These are phyloP conservation scores for Schizosaccharomyces octosporus DNA, from an alignment of 805 yeast genomes.

Conservation along the genomic window DNA sequence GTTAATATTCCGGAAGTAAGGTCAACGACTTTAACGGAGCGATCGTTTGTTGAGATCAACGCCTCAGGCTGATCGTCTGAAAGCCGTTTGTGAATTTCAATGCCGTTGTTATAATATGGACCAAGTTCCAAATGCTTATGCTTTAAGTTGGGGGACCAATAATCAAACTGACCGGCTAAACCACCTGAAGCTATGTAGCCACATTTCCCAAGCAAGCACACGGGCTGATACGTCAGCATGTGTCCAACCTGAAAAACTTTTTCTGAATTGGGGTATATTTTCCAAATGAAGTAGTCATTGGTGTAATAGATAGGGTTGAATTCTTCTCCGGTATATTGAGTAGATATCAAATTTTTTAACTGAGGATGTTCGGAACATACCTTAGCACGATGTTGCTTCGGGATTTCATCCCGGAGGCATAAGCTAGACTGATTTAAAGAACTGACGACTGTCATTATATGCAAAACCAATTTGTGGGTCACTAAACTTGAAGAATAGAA, in stretches of 20 bases:
- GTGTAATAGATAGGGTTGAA: not conserved
- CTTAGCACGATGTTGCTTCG: not conserved
- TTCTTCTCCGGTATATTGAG: not conserved
- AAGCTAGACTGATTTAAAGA: not conserved
- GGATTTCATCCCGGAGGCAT: not conserved
- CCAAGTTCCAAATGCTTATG: not conserved
- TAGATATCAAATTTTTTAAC: not conserved
- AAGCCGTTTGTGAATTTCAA: not conserved
- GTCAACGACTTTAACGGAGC: slow-evolving; percentile 38
- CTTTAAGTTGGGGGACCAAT: not conserved
- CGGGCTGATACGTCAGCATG: not conserved
- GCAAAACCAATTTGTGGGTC: not conserved
- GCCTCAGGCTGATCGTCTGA: slow-evolving; percentile 13
- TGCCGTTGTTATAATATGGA: not conserved
- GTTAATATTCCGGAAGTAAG: slow-evolving; percentile 23
- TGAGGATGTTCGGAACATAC: not conserved
- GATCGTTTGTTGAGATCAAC: slow-evolving; percentile 65
- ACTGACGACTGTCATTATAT: not conserved
- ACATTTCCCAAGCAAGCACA: not conserved
- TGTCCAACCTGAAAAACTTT: not conserved
- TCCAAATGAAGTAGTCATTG: not conserved
- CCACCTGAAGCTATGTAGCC: not conserved
- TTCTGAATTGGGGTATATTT: not conserved
- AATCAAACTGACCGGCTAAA: not conserved
- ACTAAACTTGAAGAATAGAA: not conserved